phyloP scores from a whole-genome alignment of 768 basidiomycete species.

The Kwoniella heveanensis region DNA sequence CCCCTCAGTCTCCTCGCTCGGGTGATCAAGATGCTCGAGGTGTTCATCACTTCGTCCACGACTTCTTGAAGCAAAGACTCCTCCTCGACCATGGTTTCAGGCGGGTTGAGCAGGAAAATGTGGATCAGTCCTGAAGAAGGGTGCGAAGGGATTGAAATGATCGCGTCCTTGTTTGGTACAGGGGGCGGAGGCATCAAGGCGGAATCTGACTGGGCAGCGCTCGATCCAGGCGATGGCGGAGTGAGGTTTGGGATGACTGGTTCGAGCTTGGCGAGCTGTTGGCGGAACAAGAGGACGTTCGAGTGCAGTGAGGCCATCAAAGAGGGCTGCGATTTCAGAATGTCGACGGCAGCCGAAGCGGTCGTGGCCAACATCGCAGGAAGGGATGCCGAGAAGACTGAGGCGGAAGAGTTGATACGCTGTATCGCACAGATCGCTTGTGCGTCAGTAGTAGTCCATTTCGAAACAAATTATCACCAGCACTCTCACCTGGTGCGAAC shows the following conservation, averaged over 20 bases:
- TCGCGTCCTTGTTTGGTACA: constrained; percentile 54
- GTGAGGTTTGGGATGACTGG: constrained; percentile 19
- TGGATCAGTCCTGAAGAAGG: constrained; percentile 86
- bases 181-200: constrained; percentile 11
- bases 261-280: constrained; percentile 76
- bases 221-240: constrained; percentile 7
- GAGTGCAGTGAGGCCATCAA: constrained; percentile 76
- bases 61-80: constrained; percentile 85
- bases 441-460: too few species aligned
- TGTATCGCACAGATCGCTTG: too few species aligned
- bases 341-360: constrained; percentile 80
- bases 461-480: too few species aligned
- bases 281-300: constrained; percentile 76
- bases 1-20: constrained; percentile 77
- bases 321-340: constrained; percentile 73
- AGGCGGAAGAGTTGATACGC: constrained; percentile 93
- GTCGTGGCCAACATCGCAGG: constrained; percentile 86
- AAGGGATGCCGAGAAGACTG: constrained; percentile 94
- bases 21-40: constrained; percentile 78
- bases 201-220: neutral
- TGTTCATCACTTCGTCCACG: constrained; percentile 78
- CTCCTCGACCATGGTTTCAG: constrained; percentile 61
- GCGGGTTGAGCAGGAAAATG: constrained; percentile 62
- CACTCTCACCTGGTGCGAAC: constrained; percentile 82
- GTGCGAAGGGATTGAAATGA: constrained; percentile 81